Evolutionary conservation across 192 early-diverging fungal genomes (phyloP), one percentile per base, ranked within the genome.

Genomic region (Obelidium mucronatum): DNA sequence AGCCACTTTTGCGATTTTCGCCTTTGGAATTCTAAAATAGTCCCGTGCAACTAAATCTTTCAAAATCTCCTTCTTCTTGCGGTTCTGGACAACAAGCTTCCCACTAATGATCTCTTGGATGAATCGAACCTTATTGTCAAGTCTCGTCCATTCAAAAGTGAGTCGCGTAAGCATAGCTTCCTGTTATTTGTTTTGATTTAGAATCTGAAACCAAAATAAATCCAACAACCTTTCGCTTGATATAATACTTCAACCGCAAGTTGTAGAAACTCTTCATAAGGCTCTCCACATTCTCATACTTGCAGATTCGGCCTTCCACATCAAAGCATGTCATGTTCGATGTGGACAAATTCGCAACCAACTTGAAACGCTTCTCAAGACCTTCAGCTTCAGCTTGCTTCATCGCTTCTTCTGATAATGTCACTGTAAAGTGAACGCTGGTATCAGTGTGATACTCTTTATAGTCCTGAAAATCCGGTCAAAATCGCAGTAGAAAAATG

Each of bases 301-400:
- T 94, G 62, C 89, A 86, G 62, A 99, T 89, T 6, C 93, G 90
- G 26, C 94, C 95, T 34, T 95, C 83, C 26, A 85, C 81, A 85
- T 99, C 94, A 78, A 97, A 97, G 81, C 95, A 97, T 3, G 97
- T 94, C 88, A 99, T 90, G 80, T 99, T 99, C 24, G 88, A 88
- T 0, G 94, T 97, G 2, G 90, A 77, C 42, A 99, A 85, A 26
- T 86, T 82, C 11, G 85, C 82, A 15, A 82, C 80, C 5, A 96
- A 78, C 81, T 95, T 96, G 78, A 99, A 94, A 39, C 82, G 79
- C 66, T 93, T 94, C 63, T 93, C 91, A 24, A 98, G 77, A 1
- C 95, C 97, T 55, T 95, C 90, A 17, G 81, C 71, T 73, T 93
- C 90, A 1, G 92, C 94, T 48, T 88, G 80, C 2, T 73, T 77